Evolutionary conservation across 2,329 filamentous ascomycete genomes (phyloP).

Genomic region (Aspergillus clavatus): DNA sequence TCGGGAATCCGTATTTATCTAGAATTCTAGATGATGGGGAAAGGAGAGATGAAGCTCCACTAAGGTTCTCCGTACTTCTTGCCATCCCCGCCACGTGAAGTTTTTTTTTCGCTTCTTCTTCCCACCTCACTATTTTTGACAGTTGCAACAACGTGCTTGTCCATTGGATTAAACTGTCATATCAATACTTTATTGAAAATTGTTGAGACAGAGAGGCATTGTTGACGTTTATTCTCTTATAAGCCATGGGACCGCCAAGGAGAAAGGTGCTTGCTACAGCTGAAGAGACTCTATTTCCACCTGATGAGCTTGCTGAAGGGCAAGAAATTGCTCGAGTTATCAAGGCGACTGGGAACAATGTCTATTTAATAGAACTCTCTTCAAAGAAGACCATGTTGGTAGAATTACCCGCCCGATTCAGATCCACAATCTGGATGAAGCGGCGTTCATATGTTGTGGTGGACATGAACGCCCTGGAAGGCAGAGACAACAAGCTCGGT

Average conservation of each 20-base stretch:
- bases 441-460: conserved; percentile 82
- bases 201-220: neutral
- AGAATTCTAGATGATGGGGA: neutral
- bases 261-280: conserved; percentile 72
- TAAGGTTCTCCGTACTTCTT: too few species aligned
- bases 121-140: neutral
- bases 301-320: conserved; percentile 48
- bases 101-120: neutral
- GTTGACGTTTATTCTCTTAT: neutral
- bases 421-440: conserved; percentile 90
- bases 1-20: too few species aligned
- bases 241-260: conserved; percentile 66
- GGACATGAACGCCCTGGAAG: conserved; percentile 62
- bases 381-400: conserved; percentile 63
- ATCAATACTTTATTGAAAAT: neutral
- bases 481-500: conserved; percentile 68
- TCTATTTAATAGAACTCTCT: conserved; percentile 75
- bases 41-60: neutral
- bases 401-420: conserved; percentile 79
- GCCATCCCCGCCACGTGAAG: neutral
- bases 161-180: neutral
- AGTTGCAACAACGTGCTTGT: neutral
- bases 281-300: conserved; percentile 61
- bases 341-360: conserved; percentile 81
- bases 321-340: conserved; percentile 70